Percentiles rank a stretch among this genome's conserved stretches.
Evolutionary conservation across 1,284 basidiomycete species (phyloP).

Genomic region (Puccinia hordei): DNA sequence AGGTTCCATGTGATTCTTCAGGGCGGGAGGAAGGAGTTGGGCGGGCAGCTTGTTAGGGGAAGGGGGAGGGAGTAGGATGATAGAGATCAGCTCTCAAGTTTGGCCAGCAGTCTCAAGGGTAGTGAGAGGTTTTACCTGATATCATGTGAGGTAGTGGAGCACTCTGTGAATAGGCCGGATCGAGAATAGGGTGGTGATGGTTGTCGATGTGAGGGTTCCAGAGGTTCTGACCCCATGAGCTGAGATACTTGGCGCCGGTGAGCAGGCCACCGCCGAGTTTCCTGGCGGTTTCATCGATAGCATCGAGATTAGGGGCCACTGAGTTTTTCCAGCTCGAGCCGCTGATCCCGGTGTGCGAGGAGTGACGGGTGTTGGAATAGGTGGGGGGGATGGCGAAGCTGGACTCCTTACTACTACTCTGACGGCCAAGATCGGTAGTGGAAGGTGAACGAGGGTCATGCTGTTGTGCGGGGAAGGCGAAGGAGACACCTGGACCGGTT

Average conservation of each 20-base stretch:
- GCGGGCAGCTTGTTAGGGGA: slow-evolving; percentile 2
- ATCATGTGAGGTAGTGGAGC: slow-evolving; percentile 45
- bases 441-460: too few species aligned
- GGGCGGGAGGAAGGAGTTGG: background rate
- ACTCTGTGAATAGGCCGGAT: slow-evolving; percentile 37
- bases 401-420: background rate
- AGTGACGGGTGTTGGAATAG: slow-evolving; percentile 6
- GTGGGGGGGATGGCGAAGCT: slow-evolving; percentile 9
- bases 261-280: slow-evolving; percentile 38
- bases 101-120: too few species aligned
- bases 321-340: slow-evolving; percentile 39
- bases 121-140: too few species aligned
- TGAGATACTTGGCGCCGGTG: slow-evolving; percentile 40
- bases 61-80: background rate
- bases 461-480: slow-evolving; percentile 2
- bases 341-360: slow-evolving; percentile 13
- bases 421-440: too few species aligned
- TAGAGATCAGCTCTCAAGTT: too few species aligned
- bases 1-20: background rate
- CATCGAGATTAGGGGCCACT: slow-evolving; percentile 32
- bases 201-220: background rate
- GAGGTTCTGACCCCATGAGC: slow-evolving; percentile 43
- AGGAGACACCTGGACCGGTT: slow-evolving; percentile 29
- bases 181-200: background rate
- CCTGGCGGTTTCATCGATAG: slow-evolving; percentile 47